Conservation (phyloP, 1,284 basidiomycete genomes). For the Irpex lacteus region DNA sequence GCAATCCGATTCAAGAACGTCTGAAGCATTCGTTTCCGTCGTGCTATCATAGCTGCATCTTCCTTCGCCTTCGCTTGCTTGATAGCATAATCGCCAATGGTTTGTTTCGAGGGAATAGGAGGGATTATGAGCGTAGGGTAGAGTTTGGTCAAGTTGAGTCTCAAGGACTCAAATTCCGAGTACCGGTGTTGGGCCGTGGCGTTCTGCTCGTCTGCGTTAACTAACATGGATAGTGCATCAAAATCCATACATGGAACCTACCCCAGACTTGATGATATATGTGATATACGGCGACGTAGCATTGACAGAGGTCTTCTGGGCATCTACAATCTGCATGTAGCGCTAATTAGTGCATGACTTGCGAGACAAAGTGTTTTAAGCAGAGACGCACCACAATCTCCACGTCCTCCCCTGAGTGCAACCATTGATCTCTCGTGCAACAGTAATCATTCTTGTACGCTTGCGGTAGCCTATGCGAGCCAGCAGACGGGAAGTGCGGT, state of each 20-base stretch:
- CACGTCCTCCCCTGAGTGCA: slow-evolving; percentile 78
- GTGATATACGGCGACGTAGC: slow-evolving; percentile 89
- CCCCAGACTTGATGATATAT: slow-evolving; percentile 91
- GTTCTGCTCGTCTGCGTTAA: slow-evolving; percentile 44
- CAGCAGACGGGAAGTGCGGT: slow-evolving; percentile 52
- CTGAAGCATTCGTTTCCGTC: slow-evolving; percentile 92
- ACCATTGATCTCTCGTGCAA: slow-evolving; percentile 66
- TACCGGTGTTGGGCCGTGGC: slow-evolving; percentile 90
- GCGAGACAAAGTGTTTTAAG: slow-evolving; percentile 1
- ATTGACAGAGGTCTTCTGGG: slow-evolving; percentile 90
- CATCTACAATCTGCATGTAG: slow-evolving; percentile 78
- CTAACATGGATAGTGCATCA: slow-evolving; percentile 11
- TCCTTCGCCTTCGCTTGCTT: slow-evolving; percentile 98
- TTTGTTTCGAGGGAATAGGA: slow-evolving; percentile 97
- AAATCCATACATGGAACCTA: slow-evolving; percentile 39
- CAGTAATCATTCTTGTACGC: slow-evolving; percentile 71
- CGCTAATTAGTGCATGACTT: background rate
- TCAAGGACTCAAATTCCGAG: slow-evolving; percentile 95
- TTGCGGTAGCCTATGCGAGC: slow-evolving; percentile 50
- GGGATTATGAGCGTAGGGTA: slow-evolving; percentile 98
- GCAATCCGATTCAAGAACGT: slow-evolving; percentile 91
- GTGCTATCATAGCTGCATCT: slow-evolving; percentile 88
- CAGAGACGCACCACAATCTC: slow-evolving; percentile 64
- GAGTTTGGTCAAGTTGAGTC: slow-evolving; percentile 79
- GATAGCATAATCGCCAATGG: slow-evolving; percentile 93